Base-by-base conservation (phyloP, 2,329 filamentous ascomycete genomes). In the Emergomyces orientalis region DNA sequence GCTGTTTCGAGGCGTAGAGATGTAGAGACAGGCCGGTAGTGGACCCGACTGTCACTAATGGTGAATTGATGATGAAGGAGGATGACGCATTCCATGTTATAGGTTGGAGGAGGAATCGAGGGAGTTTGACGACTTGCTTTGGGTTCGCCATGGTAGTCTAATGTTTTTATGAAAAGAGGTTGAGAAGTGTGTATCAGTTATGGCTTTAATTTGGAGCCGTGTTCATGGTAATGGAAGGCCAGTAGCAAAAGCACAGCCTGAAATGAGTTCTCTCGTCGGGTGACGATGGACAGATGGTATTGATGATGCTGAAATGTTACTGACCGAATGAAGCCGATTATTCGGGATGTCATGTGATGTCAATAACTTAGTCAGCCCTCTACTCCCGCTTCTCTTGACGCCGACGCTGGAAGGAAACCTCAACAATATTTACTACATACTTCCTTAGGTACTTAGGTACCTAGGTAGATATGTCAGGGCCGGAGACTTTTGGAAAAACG, bases 101-200 rank as follows among this genome's bases (percentile, higher is more conserved):
- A 56, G 76, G 75, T 62, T 76, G 75, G 52, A 77, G 71, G 39
- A 79, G 69, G 62, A 73, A 76, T 54, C 77, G 76, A 54, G 77
- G 76, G n/a, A 78, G 70, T 64, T 78, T 76, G 30, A 71, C 71
- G 66, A 79, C 72, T 9, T 73, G 70, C 66, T 77, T 78, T 62
- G 74, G 71, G 58, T 73, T 72, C 51, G 76, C 73, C 78, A 79
- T 80, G 27, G 37, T 27, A 22, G 41, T 37, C n/a, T 19, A 17
- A 19, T 22, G 3, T 7, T 7, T 22, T 7, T 7, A 25, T 25
- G 30, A 41, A n/a, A 43, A 43, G 25, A 3, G 56, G 22, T 14
- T 3, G 19, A 19, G 22, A n/a, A 7, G 27, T 19, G 34, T 45
- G 5, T 59, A n/a, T 47, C 8, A 39, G n/a, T 2, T 27, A 32